Conservation (phyloP, 2,329 filamentous ascomycete genomes). For the Hymenoscyphus fraxineus region DNA sequence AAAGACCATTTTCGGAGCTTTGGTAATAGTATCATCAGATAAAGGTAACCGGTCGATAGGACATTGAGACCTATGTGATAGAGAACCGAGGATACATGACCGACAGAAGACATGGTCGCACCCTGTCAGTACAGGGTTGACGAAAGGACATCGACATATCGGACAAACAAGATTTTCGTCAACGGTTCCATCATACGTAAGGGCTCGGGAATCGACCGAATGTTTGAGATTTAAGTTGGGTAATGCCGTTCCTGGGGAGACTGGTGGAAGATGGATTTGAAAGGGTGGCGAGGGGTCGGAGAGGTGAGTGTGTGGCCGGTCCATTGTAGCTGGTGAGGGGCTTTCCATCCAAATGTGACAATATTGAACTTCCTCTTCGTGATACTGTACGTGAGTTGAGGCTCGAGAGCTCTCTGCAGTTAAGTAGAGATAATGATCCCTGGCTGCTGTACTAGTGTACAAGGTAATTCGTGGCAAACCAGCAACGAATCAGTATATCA, state of each 20-base stretch:
- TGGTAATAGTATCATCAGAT: conserved; percentile 34
- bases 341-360: background rate
- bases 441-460: background rate
- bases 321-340: background rate
- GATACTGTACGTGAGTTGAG: background rate
- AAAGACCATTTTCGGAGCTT: conserved; percentile 44
- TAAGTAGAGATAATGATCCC: background rate
- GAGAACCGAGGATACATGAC: conserved; percentile 48
- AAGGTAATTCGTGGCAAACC: background rate
- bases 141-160: conserved; percentile 56
- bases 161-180: conserved; percentile 41
- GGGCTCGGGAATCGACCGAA: conserved; percentile 34
- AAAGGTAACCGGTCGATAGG: conserved; percentile 55
- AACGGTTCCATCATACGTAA: conserved; percentile 35
- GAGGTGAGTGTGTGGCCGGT: background rate
- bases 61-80: conserved; percentile 45
- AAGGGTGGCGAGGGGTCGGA: conserved; percentile 11
- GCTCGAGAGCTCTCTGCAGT: background rate
- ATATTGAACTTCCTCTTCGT: background rate
- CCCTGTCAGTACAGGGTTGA: conserved; percentile 56
- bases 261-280: conserved; percentile 3
- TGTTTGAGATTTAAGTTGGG: conserved; percentile 23
- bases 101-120: conserved; percentile 66
- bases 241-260: background rate
- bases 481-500: background rate